Base-by-base conservation (phyloP, 352 stramenopile species). In the Phytophthora chlamydospora region DNA sequence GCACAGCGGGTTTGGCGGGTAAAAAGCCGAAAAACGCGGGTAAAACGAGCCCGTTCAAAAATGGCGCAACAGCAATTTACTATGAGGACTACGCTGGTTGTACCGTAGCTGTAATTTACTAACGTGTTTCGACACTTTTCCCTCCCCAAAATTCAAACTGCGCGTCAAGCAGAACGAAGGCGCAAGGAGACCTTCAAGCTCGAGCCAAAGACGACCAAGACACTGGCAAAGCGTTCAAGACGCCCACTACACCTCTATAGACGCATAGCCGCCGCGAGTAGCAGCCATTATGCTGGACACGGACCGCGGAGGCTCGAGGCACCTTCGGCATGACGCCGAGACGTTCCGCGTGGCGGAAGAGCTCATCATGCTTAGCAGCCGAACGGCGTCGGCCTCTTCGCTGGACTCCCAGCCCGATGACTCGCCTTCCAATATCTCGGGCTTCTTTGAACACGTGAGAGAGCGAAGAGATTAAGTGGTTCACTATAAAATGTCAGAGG, bases 331-430 rank as follows among this genome's bases (percentile, higher is more conserved):
- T 54, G 80, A 91, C 48, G 78, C 73, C 14, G 83, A 92, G 58
- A 92, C 79, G 16, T 90, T 92, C 59, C 78, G 79, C 34, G 83
- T 92, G 42, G 83, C 83, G 1, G 71, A 89, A 46, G 83, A 92
- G 70, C 79, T 92, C 54, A 90, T 92, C 62, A 72, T 89, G 67
- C 70, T 92, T 17, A 92, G 83, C 61, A 73, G 50, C 40, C 59
- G 57, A 21, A 42, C 48, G 50, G 41, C 57, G 16, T 32, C 57
- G 13, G 17, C 50, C 31, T 63, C 50, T 4, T 41, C 50, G 8
- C 39, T 51, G 33, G 42, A 55, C n/a, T 38, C 41, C 16, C 64
- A 54, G n/a, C 51, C 41, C 0, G 57, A 52, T 3, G 58, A 62
- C 50, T 78, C 71, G 29, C 71, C 66, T 2, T 76, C 71, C 35